Evolutionary conservation across 306 rosid genomes (phyloP).

Genomic region (Quercus variabilis): DNA sequence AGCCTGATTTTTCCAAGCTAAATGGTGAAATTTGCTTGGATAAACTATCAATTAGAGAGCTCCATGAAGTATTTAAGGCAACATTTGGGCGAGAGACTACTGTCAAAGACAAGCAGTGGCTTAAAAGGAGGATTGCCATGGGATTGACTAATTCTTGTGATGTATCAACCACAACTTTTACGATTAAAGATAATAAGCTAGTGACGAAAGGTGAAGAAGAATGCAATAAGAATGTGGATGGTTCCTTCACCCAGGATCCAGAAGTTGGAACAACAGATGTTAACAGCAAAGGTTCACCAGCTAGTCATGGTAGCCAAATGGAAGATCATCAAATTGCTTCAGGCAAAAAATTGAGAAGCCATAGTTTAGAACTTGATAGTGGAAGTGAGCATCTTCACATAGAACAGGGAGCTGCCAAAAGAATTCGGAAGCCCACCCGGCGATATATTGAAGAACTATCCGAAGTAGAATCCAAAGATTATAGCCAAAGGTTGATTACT

Average conservation of each 20-base stretch:
- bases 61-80: conserved; percentile 79
- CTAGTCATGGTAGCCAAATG: conserved; percentile 26
- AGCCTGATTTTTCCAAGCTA: conserved; percentile 49
- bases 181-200: conserved; percentile 55
- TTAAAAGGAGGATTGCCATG: conserved; percentile 92
- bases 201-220: conserved; percentile 46
- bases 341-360: conserved; percentile 36
- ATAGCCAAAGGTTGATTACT: conserved; percentile 36
- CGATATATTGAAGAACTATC: conserved; percentile 98
- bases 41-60: conserved; percentile 83
- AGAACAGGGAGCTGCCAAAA: conserved; percentile 68
- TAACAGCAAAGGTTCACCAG: conserved; percentile 42
- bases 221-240: conserved; percentile 37
- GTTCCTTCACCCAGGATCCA: conserved; percentile 24
- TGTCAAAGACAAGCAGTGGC: conserved; percentile 91
- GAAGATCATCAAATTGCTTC: conserved; percentile 47
- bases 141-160: conserved; percentile 86
- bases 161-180: conserved; percentile 69
- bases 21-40: conserved; percentile 81
- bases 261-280: conserved; percentile 29
- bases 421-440: conserved; percentile 89
- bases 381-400: conserved; percentile 42
- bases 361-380: conserved; percentile 44
- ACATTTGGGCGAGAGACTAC: conserved; percentile 93
- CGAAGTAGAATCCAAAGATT: conserved; percentile 68